Evolutionary conservation across 345 rosid genomes (phyloP).

Genomic region (Gossypium anomalum): DNA sequence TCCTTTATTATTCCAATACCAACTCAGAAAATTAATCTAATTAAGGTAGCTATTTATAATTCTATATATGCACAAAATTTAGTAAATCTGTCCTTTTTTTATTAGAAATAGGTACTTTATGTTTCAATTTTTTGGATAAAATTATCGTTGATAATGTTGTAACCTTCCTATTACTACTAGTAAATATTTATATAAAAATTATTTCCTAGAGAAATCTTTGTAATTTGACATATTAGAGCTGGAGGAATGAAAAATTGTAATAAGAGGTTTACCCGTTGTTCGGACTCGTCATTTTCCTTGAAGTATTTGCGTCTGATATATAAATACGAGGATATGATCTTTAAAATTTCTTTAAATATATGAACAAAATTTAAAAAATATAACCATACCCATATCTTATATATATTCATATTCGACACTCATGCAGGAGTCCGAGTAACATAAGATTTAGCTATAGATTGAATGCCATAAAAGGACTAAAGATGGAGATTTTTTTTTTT

Average conservation of each 20-base stretch:
- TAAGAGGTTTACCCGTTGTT: too few species aligned
- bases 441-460: background rate
- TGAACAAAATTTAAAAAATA: too few species aligned
- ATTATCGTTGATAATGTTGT: background rate
- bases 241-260: background rate
- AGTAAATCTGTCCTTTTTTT: background rate
- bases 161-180: background rate
- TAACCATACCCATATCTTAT: too few species aligned
- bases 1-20: background rate
- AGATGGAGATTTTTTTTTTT: background rate
- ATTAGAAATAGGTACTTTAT: background rate
- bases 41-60: background rate
- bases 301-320: too few species aligned
- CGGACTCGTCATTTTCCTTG: too few species aligned
- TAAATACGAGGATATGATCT: too few species aligned
- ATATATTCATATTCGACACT: too few species aligned
- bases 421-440: rapidly evolving
- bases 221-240: background rate
- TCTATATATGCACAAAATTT: background rate
- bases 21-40: background rate
- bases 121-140: background rate
- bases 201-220: background rate
- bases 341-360: too few species aligned
- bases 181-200: background rate
- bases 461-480: background rate